Evolutionary conservation across 2,329 filamentous ascomycete genomes (phyloP), one percentile per base, ranked within the genome.

Genomic region (Colletotrichum endophyticum): DNA sequence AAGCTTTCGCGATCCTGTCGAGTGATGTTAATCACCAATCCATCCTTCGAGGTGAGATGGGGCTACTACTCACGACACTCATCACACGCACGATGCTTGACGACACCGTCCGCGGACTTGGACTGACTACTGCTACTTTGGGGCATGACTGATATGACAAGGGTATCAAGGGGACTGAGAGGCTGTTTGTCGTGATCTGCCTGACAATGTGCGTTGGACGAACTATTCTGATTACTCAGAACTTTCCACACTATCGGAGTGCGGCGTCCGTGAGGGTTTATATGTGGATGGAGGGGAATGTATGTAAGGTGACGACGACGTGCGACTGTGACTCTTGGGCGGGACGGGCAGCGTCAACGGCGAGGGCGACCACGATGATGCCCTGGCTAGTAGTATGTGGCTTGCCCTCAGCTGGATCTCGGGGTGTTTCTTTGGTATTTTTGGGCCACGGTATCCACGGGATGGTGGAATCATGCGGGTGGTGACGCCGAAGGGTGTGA

Each of bases 51-150:
- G 36, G 53, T 19, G 8, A 25, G 12, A 25, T 44, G 34, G 53
- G 39, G 12, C 67, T 16, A 16, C 36, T 53, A 88, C 91, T 84
- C 88, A 94, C 92, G 89, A 84, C 92, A 94, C 83, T 93, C 92
- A 83, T 94, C 92, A 83, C 92, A 94, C 77, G 92, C 92, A 64
- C 91, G 88, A 78, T 90, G 91, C 81, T 91, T 93, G 76, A 85
- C 81, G 76, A 83, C 78, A 67, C 78, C 79, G 59, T 77, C 69
- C 27, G 69, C 69, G 34, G 76, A 70, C 66, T 75, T 69, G 71
- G 67, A 30, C 68, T 75, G 76, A 53, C 56, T 64, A 68, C 62
- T 61, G 69, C 64, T 67, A 56, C 75, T 72, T 59, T 77, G 74
- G 63, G 74, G 70, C 76, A 78, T 78, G 70, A 22, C 67, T 72